Evolutionary conservation across 2,329 filamentous ascomycete species (phyloP).

Genomic region (Monosporascus sp.): DNA sequence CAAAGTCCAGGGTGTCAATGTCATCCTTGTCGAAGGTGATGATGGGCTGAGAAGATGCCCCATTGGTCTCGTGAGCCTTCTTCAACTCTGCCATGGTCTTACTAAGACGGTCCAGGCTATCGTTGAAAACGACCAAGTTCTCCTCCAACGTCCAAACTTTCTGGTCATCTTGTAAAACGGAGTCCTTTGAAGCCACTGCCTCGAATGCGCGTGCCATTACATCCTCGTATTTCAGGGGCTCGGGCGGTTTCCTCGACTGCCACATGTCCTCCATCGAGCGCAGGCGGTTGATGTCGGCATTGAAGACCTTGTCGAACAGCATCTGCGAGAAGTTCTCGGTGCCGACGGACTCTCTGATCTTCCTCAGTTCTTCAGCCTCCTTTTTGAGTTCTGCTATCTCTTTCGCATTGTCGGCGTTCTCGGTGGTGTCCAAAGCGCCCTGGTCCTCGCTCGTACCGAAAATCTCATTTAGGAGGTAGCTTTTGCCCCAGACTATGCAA

Average conservation of each 20-base stretch:
- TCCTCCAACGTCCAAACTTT: constrained; percentile 75
- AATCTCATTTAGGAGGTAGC: constrained; percentile 89
- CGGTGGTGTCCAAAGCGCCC: constrained; percentile 70
- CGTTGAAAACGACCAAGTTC: constrained; percentile 79
- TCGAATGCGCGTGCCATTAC: constrained; percentile 48
- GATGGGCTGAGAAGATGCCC: constrained; percentile 49
- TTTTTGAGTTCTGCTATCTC: constrained; percentile 85
- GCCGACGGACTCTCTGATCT: constrained; percentile 75
- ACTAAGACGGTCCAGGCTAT: constrained; percentile 74
- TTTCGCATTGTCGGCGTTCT: constrained; percentile 74
- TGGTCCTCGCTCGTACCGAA: constrained; percentile 91
- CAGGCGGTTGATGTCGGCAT: constrained; percentile 74
- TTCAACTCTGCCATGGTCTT: constrained; percentile 64
- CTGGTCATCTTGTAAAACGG: constrained; percentile 62
- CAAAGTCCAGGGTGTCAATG: constrained; percentile 89
- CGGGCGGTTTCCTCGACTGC: constrained; percentile 73
- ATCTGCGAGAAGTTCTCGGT: constrained; percentile 69
- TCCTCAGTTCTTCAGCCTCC: constrained; percentile 78
- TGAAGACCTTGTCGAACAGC: constrained; percentile 91
- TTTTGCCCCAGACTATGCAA: constrained; percentile 98
- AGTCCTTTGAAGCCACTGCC: constrained; percentile 45
- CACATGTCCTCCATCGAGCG: constrained; percentile 93
- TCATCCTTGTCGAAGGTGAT: constrained; percentile 97
- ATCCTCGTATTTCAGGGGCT: constrained; percentile 63
- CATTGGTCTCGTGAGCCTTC: constrained; percentile 29